Evolutionary conservation across 148 eudicot species (phyloP).

Genomic region (Chenopodium suecicum): DNA sequence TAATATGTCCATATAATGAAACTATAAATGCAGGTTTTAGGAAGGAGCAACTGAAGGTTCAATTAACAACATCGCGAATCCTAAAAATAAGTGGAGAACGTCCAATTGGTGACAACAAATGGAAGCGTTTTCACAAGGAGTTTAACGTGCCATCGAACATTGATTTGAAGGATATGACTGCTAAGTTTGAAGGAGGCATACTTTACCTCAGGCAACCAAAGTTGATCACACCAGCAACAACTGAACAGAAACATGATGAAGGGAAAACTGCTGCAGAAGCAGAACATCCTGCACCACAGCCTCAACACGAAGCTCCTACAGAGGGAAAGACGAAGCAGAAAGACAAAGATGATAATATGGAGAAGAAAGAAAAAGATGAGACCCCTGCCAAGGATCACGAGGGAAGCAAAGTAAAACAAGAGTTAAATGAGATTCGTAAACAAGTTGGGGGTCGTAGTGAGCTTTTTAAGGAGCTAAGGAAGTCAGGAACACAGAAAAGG

Average conservation of each 20-base stretch:
- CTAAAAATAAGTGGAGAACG: slow-evolving; percentile 60
- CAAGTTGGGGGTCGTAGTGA: slow-evolving; percentile 14
- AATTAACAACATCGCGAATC: slow-evolving; percentile 32
- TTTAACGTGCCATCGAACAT: slow-evolving; percentile 41
- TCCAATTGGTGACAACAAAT: slow-evolving; percentile 39
- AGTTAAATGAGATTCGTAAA: background rate
- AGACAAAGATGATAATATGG: background rate
- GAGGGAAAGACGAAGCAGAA: slow-evolving; percentile 5
- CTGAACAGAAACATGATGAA: slow-evolving; percentile 1
- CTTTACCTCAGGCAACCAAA: slow-evolving; percentile 59
- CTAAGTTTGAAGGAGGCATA: slow-evolving; percentile 50
- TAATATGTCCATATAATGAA: background rate
- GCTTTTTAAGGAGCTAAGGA: slow-evolving; percentile 39
- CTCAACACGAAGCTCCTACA: slow-evolving; percentile 7
- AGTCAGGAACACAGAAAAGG: slow-evolving; percentile 32
- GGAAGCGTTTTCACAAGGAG: slow-evolving; percentile 53
- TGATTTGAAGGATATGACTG: slow-evolving; percentile 48
- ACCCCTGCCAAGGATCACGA: slow-evolving; percentile 8
- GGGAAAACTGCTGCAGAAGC: slow-evolving; percentile 15
- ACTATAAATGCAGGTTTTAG: slow-evolving; percentile 40
- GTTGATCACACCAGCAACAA: slow-evolving; percentile 36
- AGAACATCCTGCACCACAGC: slow-evolving; percentile 21
- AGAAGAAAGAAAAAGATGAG: slow-evolving; percentile 14
- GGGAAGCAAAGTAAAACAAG: background rate
- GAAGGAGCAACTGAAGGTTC: slow-evolving; percentile 58